A percentile compares a stretch with the other conserved stretches of the same genome.
Conservation (phyloP, 2,329 filamentous ascomycete genomes). For the Aspergillus tanneri region DNA sequence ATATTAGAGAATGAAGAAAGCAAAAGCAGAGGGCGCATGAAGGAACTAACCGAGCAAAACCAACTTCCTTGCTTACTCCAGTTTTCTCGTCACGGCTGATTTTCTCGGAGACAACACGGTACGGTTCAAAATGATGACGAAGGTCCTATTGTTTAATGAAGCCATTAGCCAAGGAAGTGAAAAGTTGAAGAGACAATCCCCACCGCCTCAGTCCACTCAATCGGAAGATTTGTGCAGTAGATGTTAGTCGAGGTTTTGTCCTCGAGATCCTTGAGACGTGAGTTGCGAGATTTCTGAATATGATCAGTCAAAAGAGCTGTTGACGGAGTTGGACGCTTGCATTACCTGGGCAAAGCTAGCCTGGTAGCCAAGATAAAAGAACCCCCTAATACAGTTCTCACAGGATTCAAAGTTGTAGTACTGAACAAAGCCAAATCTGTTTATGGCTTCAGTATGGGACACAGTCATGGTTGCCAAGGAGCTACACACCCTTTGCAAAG, state of each 20-base stretch:
- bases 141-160: conserved; percentile 56
- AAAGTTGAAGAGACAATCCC: conserved; percentile 28
- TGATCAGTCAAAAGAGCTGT: conserved; percentile 23
- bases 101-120: conserved; percentile 81
- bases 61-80: conserved; percentile 92
- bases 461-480: conserved; percentile 10
- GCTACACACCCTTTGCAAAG: conserved; percentile 85
- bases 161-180: conserved; percentile 12
- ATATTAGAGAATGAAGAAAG: conserved; percentile 11
- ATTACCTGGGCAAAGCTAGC: conserved; percentile 88
- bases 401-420: conserved; percentile 85
- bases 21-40: conserved; percentile 4
- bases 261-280: conserved; percentile 92
- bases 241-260: conserved; percentile 90
- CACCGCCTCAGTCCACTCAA: conserved; percentile 86
- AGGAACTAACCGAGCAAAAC: conserved; percentile 77
- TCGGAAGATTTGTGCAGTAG: conserved; percentile 95
- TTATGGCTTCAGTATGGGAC: conserved; percentile 23
- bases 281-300: conserved; percentile 91
- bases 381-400: conserved; percentile 92
- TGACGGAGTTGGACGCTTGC: background rate
- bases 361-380: conserved; percentile 92
- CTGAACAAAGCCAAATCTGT: conserved; percentile 94
- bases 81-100: conserved; percentile 83
- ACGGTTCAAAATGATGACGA: conserved; percentile 61